Conservation (phyloP, 2,329 filamentous ascomycete species). For the Aspergillus sp. region DNA sequence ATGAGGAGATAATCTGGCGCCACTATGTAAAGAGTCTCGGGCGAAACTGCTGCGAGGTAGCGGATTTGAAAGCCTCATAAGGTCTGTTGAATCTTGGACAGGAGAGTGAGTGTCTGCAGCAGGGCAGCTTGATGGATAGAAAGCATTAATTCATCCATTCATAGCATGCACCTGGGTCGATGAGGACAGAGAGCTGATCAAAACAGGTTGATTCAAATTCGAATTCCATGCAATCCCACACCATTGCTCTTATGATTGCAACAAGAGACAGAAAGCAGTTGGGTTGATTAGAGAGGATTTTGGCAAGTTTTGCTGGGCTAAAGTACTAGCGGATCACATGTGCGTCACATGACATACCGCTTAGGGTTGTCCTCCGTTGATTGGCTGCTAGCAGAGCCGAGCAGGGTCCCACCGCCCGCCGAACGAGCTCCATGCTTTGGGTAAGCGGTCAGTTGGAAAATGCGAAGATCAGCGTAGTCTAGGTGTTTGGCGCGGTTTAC, state of each 20-base stretch:
- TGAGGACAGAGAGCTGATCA: slow-evolving; percentile 14
- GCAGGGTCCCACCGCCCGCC: too few relatives aligned
- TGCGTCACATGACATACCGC: slow-evolving; percentile 32
- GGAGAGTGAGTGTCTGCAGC: too few relatives aligned
- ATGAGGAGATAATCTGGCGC: slow-evolving; percentile 90
- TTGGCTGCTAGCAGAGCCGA: slow-evolving; percentile 11
- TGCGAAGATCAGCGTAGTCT: too few relatives aligned
- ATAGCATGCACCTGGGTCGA: slow-evolving; percentile 18
- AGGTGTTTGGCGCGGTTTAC: too few relatives aligned
- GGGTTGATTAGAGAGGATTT: too few relatives aligned
- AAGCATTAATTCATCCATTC: slow-evolving; percentile 14
- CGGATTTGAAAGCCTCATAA: background rate
- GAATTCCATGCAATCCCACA: slow-evolving; percentile 17
- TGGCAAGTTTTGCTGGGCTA: too few relatives aligned
- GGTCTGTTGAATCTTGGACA: background rate
- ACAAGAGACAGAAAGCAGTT: slow-evolving; percentile 6
- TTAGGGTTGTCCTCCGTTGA: slow-evolving; percentile 17
- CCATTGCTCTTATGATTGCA: slow-evolving; percentile 16
- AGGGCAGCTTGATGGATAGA: background rate
- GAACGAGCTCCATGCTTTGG: too few relatives aligned
- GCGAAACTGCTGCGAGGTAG: background rate
- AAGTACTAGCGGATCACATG: slow-evolving; percentile 13
- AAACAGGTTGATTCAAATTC: slow-evolving; percentile 18
- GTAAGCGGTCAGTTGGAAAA: background rate
- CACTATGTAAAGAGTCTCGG: background rate